Evolutionary conservation across 2,329 filamentous ascomycete species (phyloP), one percentile per base, ranked within the genome.

Genomic region (Ramularia endophylla): DNA sequence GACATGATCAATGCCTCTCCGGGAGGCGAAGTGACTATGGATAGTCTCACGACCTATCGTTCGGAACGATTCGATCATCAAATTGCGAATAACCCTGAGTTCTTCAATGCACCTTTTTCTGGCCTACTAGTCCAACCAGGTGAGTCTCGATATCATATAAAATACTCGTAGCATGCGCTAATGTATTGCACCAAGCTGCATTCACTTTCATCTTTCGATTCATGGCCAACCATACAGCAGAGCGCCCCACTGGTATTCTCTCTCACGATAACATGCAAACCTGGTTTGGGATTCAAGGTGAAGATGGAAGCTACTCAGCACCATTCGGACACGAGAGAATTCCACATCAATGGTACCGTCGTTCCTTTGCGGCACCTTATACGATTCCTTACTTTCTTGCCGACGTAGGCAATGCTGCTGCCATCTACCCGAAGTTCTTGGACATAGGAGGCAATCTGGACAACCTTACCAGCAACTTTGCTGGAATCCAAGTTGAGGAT

Each of bases 391-490:
- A 55, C 47, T 44, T 60, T 46, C 13, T 42, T 22, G 20, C 40
- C 8, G 55, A 58, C 37, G 37, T 36, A 15, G 8, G 34, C 5
- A 28, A 32, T 28, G 47, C 46, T 37, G 47, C 41, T 8, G 30
- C 47, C 16, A 40, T 52, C 12, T 38, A 59, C 41, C 62, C 59
- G 4, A 47, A 60, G 22, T 55, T 63, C 39, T 27, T 51, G 25
- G 39, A 44, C 39, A 40, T 65, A 12, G 63, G 62, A 25, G 62
- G 63, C 36, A 65, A 65, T 49, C 59, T 57, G 5, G 61, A 61
- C 17, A 58, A 46, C 2, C 58, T 53, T n/a, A 40, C 47, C 4
- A 58, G 63, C 48, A 55, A 57, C 16, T 65, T 64, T 50, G 48
- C 51, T 19, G 60, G 60, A 6, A 39, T 66, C 34, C 52, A 66